Evolutionary conservation across 306 rosid genomes (phyloP), one percentile per base, ranked within the genome.

Genomic region (Cucumis sativus): DNA sequence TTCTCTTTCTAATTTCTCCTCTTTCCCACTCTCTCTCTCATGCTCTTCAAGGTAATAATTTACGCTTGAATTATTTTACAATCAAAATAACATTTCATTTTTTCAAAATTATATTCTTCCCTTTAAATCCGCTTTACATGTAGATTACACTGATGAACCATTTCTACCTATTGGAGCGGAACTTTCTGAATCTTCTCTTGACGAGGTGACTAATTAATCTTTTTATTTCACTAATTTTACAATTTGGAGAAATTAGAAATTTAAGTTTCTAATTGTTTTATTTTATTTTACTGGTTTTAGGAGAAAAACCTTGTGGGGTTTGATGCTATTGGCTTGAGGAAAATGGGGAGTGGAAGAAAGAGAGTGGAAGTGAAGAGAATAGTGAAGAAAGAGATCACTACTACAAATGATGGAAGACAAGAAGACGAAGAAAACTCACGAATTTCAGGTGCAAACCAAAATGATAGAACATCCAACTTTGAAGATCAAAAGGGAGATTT

Each of bases 371-470:
- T 74, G 64, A 35, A 74, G 47, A 75, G 35, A 6, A 56, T 56
- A 43, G 20, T 56, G 67, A 56, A 12, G 21, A 70, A 21, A 68
- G 74, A 43, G 74, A 68, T 21, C 13, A 8, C 30, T 40, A 20
- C 35, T 43, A 3, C 30, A 41, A 21, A 47, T 76, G 70, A 76
- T n/a, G 40, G 8, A 41, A 72, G 61, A 72, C 25, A 51, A 51
- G 21, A 70, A 43, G 57, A 13, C 10, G 4, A 45, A 45, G 70
- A 76, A 3, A 39, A 11, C 25, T 59, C 79, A 15, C 14, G 35
- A 35, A 49, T 64, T 77, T 49, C 80, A 77, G 80, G 80, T 77
- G 80, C 80, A 77, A 77, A 63, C 80, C 58, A 77, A 21, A 63
- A 61, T 56, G 78, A 74, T 74, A 65, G 70, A 30, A 74, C 71